Conservation (phyloP, 768 basidiomycete species). For the Paxillus involutus region DNA sequence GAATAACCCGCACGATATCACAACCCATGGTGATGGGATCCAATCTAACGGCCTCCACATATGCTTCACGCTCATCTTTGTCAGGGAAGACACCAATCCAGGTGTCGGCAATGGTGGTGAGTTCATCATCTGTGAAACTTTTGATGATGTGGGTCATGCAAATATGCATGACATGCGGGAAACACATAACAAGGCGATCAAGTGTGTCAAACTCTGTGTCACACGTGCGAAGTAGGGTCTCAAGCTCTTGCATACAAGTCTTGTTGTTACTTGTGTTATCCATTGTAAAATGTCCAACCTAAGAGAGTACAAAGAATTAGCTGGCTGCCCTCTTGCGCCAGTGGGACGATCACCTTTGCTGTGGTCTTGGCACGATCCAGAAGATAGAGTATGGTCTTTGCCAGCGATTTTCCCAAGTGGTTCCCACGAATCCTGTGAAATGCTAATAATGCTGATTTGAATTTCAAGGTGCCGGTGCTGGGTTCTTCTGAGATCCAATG, state of each 20-base stretch:
- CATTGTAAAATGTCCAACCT: slow-evolving; percentile 5
- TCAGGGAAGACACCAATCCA: not conserved
- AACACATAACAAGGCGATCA: too few relatives aligned
- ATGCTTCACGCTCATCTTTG: not conserved
- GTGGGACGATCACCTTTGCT: too few relatives aligned
- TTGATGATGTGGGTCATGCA: too few relatives aligned
- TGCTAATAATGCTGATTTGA: slow-evolving; percentile 9
- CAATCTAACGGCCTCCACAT: not conserved
- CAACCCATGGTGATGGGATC: not conserved
- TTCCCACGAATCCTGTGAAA: slow-evolving; percentile 15
- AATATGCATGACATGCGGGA: slow-evolving; percentile 21
- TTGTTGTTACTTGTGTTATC: slow-evolving; percentile 17
- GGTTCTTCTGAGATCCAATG: not conserved
- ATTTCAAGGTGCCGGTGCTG: not conserved
- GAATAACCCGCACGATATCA: not conserved
- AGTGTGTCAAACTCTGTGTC: slow-evolving; percentile 13
- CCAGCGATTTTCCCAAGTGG: slow-evolving; percentile 8
- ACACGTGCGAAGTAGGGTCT: not conserved
- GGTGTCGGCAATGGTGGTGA: too few relatives aligned
- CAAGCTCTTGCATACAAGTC: slow-evolving; percentile 3
- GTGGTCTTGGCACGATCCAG: not conserved
- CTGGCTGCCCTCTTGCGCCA: too few relatives aligned
- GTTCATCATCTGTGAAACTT: not conserved
- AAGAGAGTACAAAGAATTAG: too few relatives aligned
- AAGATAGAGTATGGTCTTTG: not conserved